phyloP scores from a whole-genome alignment of 1,139 yeast species.

The Citeromyces hawaiiensis region DNA sequence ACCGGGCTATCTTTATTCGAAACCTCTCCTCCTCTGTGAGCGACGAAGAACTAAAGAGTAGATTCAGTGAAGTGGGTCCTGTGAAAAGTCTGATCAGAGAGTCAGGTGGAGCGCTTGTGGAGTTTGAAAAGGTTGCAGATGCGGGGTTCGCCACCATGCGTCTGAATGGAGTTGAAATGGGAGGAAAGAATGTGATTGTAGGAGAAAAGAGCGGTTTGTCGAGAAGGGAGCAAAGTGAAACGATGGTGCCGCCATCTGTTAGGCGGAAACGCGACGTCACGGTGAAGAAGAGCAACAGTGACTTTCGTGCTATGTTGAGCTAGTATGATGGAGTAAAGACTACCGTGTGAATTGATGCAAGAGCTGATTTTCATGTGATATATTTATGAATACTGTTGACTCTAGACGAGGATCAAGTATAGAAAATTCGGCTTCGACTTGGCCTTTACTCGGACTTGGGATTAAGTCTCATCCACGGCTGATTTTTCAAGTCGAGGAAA shows the following conservation, averaged over 20 bases:
- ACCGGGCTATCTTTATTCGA: conserved; percentile 25
- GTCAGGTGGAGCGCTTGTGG: conserved; percentile 37
- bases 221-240: conserved; percentile 25
- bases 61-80: conserved; percentile 23
- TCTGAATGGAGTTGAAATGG: conserved; percentile 28
- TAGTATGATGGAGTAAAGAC: no score
- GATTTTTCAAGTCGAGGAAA: no score
- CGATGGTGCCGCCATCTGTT: background rate
- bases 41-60: conserved; percentile 23
- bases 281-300: no score
- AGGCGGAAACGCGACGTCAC: no score
- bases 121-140: conserved; percentile 28
- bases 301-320: no score
- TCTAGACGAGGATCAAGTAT: no score
- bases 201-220: background rate
- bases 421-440: no score
- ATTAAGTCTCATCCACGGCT: no score
- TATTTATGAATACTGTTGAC: no score
- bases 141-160: conserved; percentile 47
- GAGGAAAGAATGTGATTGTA: conserved; percentile 11
- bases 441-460: no score
- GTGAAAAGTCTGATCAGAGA: conserved; percentile 31
- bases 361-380: no score
- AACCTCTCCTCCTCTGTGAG: conserved; percentile 34
- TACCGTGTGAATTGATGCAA: no score